phyloP scores from a whole-genome alignment of 257 asterid genomes.

The Solanum neorickii region DNA sequence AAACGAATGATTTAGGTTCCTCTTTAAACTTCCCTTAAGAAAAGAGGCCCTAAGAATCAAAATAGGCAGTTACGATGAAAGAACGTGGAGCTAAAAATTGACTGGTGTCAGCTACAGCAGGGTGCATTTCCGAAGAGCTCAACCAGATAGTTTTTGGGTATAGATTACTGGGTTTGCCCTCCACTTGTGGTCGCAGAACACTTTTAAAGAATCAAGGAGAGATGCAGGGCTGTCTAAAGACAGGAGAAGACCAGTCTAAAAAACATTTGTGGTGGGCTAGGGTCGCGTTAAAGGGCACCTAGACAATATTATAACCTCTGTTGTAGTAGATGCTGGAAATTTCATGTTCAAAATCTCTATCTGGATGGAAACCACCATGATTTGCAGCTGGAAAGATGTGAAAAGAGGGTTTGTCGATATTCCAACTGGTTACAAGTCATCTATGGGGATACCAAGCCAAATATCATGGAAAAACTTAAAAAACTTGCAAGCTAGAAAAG shows the following conservation, averaged over 20 bases:
- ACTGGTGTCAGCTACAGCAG: not conserved
- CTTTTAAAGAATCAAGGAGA: not conserved
- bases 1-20: not conserved
- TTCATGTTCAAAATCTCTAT: not conserved
- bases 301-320: not conserved
- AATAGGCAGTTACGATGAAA: not conserved
- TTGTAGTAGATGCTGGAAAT: not conserved
- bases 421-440: not conserved
- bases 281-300: not conserved
- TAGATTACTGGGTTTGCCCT: not conserved
- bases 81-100: not conserved
- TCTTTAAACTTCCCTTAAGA: not conserved
- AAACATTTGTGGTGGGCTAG: not conserved
- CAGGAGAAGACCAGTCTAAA: not conserved
- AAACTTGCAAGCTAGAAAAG: not conserved
- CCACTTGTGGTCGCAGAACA: not conserved
- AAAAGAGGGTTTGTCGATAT: not conserved
- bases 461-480: not conserved
- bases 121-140: not conserved
- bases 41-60: not conserved
- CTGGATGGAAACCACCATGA: not conserved
- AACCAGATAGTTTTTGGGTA: not conserved
- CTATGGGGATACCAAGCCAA: not conserved
- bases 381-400: not conserved
- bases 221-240: not conserved